Base-by-base conservation (phyloP, 805 yeast species). In the Yamadazyma nakazawae region DNA sequence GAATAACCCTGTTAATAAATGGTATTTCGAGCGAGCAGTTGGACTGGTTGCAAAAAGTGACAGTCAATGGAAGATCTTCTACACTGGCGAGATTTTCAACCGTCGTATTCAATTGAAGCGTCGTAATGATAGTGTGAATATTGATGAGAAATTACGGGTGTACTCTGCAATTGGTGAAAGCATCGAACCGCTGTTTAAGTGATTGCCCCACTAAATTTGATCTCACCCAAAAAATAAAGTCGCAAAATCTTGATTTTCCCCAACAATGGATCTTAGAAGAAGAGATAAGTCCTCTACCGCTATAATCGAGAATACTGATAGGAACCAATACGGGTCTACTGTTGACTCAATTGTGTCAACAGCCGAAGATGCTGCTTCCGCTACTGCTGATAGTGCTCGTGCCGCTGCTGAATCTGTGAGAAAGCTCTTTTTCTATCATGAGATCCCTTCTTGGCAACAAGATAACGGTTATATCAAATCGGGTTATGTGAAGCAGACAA, bases 1-100 rank as follows among this genome's bases (percentile, higher is more conserved):
- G 48, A 78, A 69, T 46, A 94, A 94, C 63, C 96, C 97, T 0
- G 97, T 94, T 7, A 94, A 94, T 69, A 90, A 90, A 60, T 94
- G 99, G 99, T 92, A 92, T 61, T 94, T 92, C 64, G 97, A 94
- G 59, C 74, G 99, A 52, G 84, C 96, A 35, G 68, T 75, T 14
- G 96, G 96, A 0, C 82, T 84, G 24, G 59, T 82, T 36, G 63
- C 67, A 28, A 48, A 53, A 9, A 59, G 63, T 0, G 64, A 58
- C 4, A 66, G 74, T 5, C 63, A 60, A 26, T 72, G 76, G 76
- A 70, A 68, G 49, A 54, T 69, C 2, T 72, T 68, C 46, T 72
- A 62, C 53, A 67, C 75, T 2, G 76, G 76, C 0, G 74, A 68
- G 24, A 53, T 68, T 1, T 72, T 67, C 50, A 57, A 67, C 52